Evolutionary conservation across 441 rosid species (phyloP), one percentile per base, ranked within the genome.

Genomic region (Populus hybrid): DNA sequence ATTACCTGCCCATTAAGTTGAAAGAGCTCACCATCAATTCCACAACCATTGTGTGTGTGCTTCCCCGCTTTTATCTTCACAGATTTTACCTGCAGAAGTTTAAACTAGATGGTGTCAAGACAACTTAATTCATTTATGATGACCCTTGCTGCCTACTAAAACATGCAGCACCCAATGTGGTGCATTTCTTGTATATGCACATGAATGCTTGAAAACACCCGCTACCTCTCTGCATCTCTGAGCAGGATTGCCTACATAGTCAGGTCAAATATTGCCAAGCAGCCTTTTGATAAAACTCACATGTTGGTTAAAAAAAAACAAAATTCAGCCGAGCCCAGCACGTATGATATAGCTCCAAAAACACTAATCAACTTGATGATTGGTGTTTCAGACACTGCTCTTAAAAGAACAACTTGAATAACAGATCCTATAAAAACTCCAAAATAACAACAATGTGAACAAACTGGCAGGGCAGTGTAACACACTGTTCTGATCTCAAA

Each of bases 11-110:
- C 99, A 38, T 93, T 87, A 69, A 96, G 92, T 23, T 90, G 87
- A 73, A 96, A 96, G 77, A 93, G 82, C 86, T 96, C 99, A 42
- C 99, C 99, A 61, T 96, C 98, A 78, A 96, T 94, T 67, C 99
- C 98, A 73, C 98, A 94, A 74, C 95, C 90, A 81, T 84, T 92
- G 78, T 92, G 98, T 10, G 92, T 89, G 78, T 87, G 94, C 87
- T 92, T 94, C 23, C 87, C 91, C 10, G 93, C 84, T 80, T 88
- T 96, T 59, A 96, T 89, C 90, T 88, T 94, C 81, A 96, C 91
- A 28, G 99, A 90, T 77, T 86, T 94, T 77, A 96, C 99, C 98
- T 94, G 89, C 81, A 85, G 65, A 83, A 78, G 72, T 75, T 35
- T 3, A 20, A 61, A 69, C 80, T 30, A 80, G 70, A 76, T 63